A percentile compares a stretch with the other conserved stretches of the same genome.
Conservation (phyloP, 106 monocot species). For the Platanthera guangdongensis region DNA sequence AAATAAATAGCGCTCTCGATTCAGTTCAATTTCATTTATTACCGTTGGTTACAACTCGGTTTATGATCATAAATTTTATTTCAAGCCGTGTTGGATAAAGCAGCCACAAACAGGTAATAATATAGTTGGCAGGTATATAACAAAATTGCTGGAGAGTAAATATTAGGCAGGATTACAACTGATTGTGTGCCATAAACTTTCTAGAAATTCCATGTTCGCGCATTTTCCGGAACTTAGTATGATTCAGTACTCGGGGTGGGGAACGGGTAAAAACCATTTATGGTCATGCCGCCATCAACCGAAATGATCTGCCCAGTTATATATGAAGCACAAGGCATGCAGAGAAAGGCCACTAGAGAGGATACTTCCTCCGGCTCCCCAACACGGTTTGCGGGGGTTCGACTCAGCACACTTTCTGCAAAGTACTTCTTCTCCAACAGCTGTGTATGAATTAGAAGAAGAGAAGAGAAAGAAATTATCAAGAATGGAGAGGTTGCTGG, state of each 20-base stretch:
- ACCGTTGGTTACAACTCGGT: too few species aligned
- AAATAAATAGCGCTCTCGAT: too few species aligned
- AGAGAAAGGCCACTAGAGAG: conserved; percentile 29
- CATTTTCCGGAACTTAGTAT: neutral
- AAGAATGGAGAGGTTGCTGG: too few species aligned
- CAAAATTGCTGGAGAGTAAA: too few species aligned
- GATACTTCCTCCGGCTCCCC: conserved; percentile 48
- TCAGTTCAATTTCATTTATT: too few species aligned
- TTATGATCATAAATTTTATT: too few species aligned
- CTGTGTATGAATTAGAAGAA: neutral
- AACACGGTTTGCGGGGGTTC: conserved; percentile 21
- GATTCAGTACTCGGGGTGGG: neutral
- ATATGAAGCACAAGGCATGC: conserved; percentile 38
- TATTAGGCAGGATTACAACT: too few species aligned
- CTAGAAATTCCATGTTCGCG: too few species aligned
- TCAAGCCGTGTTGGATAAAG: too few species aligned
- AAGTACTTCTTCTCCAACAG: conserved; percentile 2
- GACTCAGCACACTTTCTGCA: neutral
- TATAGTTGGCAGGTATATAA: too few species aligned
- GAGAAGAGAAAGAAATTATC: neutral
- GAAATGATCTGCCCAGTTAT: conserved; percentile 39
- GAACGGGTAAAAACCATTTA: neutral
- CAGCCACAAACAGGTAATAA: too few species aligned
- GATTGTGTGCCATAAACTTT: too few species aligned
- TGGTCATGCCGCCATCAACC: conserved; percentile 31